A percentile compares a stretch with the other conserved stretches of the same genome.
Conservation (phyloP, 305 asterid species). For the Fraxinus latifolia region DNA sequence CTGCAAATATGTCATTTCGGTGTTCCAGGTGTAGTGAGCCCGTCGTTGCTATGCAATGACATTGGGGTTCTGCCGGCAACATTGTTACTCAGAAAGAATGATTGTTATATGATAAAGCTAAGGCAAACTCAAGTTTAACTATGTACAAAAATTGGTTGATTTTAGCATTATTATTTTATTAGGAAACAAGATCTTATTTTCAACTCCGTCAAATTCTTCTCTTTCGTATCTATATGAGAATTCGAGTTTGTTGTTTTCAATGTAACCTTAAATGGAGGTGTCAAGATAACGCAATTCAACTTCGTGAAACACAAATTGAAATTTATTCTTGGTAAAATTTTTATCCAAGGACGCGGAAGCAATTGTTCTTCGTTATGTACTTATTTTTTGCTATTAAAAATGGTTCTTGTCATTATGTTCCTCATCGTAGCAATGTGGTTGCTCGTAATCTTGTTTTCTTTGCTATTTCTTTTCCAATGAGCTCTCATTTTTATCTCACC, state of each 20-base stretch:
- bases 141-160: slow-evolving; percentile 24
- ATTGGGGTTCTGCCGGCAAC: slow-evolving; percentile 32
- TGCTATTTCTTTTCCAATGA: no score
- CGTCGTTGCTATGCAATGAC: slow-evolving; percentile 80
- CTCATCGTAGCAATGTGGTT: neutral
- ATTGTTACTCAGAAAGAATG: slow-evolving; percentile 24
- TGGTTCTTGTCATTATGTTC: neutral
- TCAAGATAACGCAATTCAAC: neutral
- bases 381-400: neutral
- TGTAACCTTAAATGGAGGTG: neutral
- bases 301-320: neutral
- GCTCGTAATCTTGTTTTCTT: no score
- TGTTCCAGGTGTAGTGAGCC: slow-evolving; percentile 80
- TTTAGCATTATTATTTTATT: slow-evolving; percentile 24
- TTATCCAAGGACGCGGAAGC: neutral
- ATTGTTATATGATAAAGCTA: slow-evolving; percentile 20
- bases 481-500: no score
- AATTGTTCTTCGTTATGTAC: neutral
- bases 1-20: slow-evolving; percentile 68
- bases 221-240: neutral
- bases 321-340: neutral
- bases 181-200: slow-evolving; percentile 29
- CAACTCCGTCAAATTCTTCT: neutral
- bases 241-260: neutral
- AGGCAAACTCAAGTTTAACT: slow-evolving; percentile 21